Evolutionary conservation across 169 alveolate species (phyloP), one percentile per base, ranked within the genome.

Genomic region (Eimeria necatrix): DNA sequence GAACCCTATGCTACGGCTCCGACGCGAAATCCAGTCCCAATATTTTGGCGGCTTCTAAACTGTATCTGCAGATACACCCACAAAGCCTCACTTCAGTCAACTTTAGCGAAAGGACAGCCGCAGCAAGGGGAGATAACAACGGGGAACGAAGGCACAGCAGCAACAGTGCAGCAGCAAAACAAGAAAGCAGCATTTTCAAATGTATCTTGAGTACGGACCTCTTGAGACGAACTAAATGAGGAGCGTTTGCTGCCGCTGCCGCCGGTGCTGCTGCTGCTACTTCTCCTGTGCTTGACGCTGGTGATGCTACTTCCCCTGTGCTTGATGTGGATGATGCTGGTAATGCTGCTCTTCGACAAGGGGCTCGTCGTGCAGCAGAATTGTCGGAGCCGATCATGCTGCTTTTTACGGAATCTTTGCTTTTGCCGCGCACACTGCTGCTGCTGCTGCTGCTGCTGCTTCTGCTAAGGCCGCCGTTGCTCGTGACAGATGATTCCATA

Each of bases 391-490:
- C 20, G 48, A 68, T 18, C 6, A 22, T 41, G 49, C 41, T 32
- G 7, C 49, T 22, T 49, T 68, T 68, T 22, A 16, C 6, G 8
- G 22, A 18, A 0, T 16, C 48, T 22, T 68, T 68, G 46, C 22
- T 68, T 68, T 22, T 68, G 78, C 49, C 26, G 78, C 78, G 8
- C 10, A 6, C 5, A 18, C 32, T 64, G 74, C 48, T 68, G 78
- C 78, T 68, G 78, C 78, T 68, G 78, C 48, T 68, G 78, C 78
- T 68, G 78, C 78, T 68, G 78, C 49, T 68, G 78, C 78, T 68
- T 41, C 26, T 68, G 78, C 78, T 68, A 48, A 1, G 22, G 78
- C 78, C 26, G 78, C 78, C 26, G 78, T 24, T 41, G 51, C 78
- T 8, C 7, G 18, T n/a, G 78, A 68, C 78, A 68, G 7, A 10